These are phyloP conservation scores for Podaxis mareebaensis DNA, from an alignment of 768 basidiomycete genomes.

Conservation along the genomic window DNA sequence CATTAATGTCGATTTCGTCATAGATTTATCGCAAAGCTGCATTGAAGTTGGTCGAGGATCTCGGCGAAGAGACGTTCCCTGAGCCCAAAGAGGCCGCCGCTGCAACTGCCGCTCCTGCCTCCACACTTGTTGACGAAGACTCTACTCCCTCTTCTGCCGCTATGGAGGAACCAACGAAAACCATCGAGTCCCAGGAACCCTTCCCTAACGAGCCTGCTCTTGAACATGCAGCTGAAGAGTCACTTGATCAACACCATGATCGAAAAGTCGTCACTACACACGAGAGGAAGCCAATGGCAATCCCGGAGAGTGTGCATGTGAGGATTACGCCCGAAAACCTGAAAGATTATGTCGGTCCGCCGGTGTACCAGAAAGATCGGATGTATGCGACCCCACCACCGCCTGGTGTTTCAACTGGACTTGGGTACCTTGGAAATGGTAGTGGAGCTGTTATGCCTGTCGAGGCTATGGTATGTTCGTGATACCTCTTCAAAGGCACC, in stretches of 20 bases:
- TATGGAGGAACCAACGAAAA: slow-evolving; percentile 15
- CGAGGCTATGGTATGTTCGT: slow-evolving; percentile 77
- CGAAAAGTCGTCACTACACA: slow-evolving; percentile 63
- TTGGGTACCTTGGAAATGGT: slow-evolving; percentile 96
- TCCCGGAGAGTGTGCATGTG: slow-evolving; percentile 80
- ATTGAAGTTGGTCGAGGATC: slow-evolving; percentile 83
- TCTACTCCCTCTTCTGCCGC: not conserved
- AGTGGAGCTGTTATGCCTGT: slow-evolving; percentile 97
- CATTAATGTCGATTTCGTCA: no score
- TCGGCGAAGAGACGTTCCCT: slow-evolving; percentile 84
- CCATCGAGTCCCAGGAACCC: slow-evolving; percentile 56
- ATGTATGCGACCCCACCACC: slow-evolving; percentile 83
- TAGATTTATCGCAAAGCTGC: slow-evolving; percentile 98
- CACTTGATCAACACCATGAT: slow-evolving; percentile 19
- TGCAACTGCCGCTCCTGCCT: slow-evolving; percentile 18
- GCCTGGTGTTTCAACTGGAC: slow-evolving; percentile 90
- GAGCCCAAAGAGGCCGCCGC: slow-evolving; percentile 47
- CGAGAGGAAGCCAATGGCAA: slow-evolving; percentile 74
- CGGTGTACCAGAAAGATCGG: slow-evolving; percentile 92
- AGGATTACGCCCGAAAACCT: slow-evolving; percentile 83
- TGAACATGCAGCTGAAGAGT: slow-evolving; percentile 12
- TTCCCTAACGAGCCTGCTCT: slow-evolving; percentile 37
- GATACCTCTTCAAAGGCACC: no score
- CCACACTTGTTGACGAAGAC: slow-evolving; percentile 18
- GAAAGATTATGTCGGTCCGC: slow-evolving; percentile 96